Base-by-base conservation (phyloP, 2,329 filamentous ascomycete genomes). In the Harringtonia aguacate region DNA sequence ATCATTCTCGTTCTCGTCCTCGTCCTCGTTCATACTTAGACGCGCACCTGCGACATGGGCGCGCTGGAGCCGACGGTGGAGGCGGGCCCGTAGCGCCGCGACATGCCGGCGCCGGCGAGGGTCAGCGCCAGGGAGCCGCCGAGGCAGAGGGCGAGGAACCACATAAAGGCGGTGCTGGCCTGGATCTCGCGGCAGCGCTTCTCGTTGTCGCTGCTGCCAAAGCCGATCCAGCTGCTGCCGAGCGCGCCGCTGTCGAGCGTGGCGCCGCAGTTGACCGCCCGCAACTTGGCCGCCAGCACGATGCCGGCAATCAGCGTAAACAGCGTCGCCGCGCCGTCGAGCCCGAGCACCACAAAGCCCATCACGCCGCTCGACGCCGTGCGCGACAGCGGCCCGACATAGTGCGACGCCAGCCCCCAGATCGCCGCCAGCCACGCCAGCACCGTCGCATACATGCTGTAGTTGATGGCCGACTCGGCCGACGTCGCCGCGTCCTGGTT, bases 101-200 rank as follows among this genome's bases (percentile, higher is more conserved):
- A 4, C 14, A 22, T 10, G 4, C 72, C 68, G 53, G 72, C 68
- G 46, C 72, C 69, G 47, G 66, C 63, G 54, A 78, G 59, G 44
- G 72, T 64, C 50, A 84, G 70, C 56, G 76, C 66, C 36, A 79
- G 58, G 34, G 72, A 70, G 4, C 67, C 77, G 24, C 68, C 64
- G 56, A 81, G 84, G 22, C 73, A 68, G 33, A 66, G 71, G 59
- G 81, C 86, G 39, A 86, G 73, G 65, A 89, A 88, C 82, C 82
- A 90, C 64, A 86, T 72, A 66, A 90, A 90, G 31, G 77, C 82
- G 29, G 75, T 77, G 49, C 75, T 74, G 31, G 84, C 84, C 66
- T 89, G 84, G 15, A 86, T 75, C 64, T 86, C 78, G 50, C 76
- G 79, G 65, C 85, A 89, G 51, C 82, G 75, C 66, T 81, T 78